Conservation (phyloP, 129 eudicot species). For the Glebionis coronaria region DNA sequence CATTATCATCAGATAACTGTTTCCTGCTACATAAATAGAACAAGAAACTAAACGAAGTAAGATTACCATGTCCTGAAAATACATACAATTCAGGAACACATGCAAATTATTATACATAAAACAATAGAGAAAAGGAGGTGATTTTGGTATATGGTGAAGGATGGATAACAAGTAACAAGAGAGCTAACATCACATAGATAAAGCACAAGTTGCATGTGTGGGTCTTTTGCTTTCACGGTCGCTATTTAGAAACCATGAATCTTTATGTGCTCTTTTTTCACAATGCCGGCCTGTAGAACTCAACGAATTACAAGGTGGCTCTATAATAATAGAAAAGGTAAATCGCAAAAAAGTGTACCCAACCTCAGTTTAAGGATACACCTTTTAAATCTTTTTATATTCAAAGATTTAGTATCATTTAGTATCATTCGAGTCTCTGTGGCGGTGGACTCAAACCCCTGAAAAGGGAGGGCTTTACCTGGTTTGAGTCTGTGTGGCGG, state of each 20-base stretch:
- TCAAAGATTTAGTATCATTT: too few species aligned
- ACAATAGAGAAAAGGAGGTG: not conserved
- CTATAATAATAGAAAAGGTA: not conserved
- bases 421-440: too few species aligned
- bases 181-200: constrained; percentile 35
- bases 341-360: not conserved
- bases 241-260: constrained; percentile 73
- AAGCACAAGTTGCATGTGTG: constrained; percentile 37
- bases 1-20: constrained; percentile 24
- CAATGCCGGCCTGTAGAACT: constrained; percentile 59
- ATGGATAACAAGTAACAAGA: constrained; percentile 34
- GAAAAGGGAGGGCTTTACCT: too few species aligned
- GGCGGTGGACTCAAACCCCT: too few species aligned
- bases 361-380: too few species aligned
- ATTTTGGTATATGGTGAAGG: constrained; percentile 24
- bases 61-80: constrained; percentile 30
- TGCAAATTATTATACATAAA: constrained; percentile 20
- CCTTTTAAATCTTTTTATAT: too few species aligned
- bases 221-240: constrained; percentile 22
- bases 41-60: constrained; percentile 7
- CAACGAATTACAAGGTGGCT: not conserved
- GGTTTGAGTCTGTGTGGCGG: too few species aligned
- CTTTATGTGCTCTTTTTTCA: constrained; percentile 83
- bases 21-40: constrained; percentile 16
- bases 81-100: constrained; percentile 27